Evolutionary conservation across 1,284 basidiomycete species (phyloP), one percentile per base, ranked within the genome.

Genomic region (Cryptococcus jaspeensis): DNA sequence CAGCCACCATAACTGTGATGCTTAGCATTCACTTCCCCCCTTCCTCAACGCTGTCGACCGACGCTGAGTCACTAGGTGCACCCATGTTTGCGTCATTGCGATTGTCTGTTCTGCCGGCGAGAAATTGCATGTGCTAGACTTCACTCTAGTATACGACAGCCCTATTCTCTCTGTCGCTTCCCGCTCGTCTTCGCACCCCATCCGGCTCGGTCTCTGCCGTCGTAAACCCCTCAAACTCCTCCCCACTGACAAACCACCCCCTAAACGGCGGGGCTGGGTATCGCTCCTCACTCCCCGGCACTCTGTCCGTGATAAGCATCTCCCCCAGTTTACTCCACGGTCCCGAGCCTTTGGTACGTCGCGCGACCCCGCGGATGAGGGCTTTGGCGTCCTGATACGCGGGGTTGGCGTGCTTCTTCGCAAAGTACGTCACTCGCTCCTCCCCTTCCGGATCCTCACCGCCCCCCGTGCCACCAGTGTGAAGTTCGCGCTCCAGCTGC

Each of bases 211-310:
- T 12, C 40, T 41, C 40, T 41, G 40, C n/a, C 40, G n/a, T 41
- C 40, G 16, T 69, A 53, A 87, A 87, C n/a, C 59, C 74, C 63
- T 87, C 84, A 78, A 81, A 84, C 50, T 65, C 63, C 45, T 63
- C 59, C 1, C 84, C 84, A 52, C 81, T 82, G 20, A 78, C 79
- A 36, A 86, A 70, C 87, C 87, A 89, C 16, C 84, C 86, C 42
- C 69, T 68, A 61, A 89, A 86, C 1, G 82, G 79, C 3, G 70
- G 66, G n/a, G 40, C 39, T 15, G 28, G 28, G 28, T 18, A 7
- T 0, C 13, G 37, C 22, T 41, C 16, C 13, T 32, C 37, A 6
- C 16, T 47, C 3, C 28, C n/a, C 8, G 41, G n/a, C 6, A 7
- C 62, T 5, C 18, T 37, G 13, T 56, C 58, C 1, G 58, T 55